These are phyloP conservation scores for Blumeria graminis DNA, from an alignment of 2,329 filamentous ascomycete species.

Conservation along the genomic window DNA sequence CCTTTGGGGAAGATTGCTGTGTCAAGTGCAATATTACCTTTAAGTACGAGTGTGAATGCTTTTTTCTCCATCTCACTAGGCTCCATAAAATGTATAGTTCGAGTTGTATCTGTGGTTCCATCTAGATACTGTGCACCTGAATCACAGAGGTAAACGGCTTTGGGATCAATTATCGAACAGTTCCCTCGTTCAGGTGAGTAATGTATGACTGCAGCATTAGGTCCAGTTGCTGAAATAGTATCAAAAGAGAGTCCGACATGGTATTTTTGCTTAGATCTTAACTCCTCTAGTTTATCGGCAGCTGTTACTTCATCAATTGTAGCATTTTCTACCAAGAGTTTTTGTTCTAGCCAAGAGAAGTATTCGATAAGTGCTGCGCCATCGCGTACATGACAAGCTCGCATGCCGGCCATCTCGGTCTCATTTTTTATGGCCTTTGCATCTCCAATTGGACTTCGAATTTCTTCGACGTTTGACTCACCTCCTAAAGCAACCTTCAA, in stretches of 20 bases:
- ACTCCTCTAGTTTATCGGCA: slow-evolving; percentile 70
- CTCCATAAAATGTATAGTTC: slow-evolving; percentile 75
- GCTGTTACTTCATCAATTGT: slow-evolving; percentile 68
- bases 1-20: slow-evolving; percentile 78
- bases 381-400: slow-evolving; percentile 77
- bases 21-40: slow-evolving; percentile 80
- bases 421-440: slow-evolving; percentile 90
- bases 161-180: slow-evolving; percentile 65
- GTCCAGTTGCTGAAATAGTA: slow-evolving; percentile 83
- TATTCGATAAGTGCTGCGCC: slow-evolving; percentile 77
- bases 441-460: slow-evolving; percentile 68
- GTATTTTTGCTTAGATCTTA: slow-evolving; percentile 41
- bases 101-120: slow-evolving; percentile 86
- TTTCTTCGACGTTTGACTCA: slow-evolving; percentile 62
- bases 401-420: slow-evolving; percentile 75
- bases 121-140: slow-evolving; percentile 92
- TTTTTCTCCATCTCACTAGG: slow-evolving; percentile 67
- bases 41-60: slow-evolving; percentile 81
- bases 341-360: slow-evolving; percentile 90
- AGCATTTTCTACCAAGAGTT: slow-evolving; percentile 49
- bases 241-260: slow-evolving; percentile 85
- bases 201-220: slow-evolving; percentile 72
- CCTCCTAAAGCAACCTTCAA: slow-evolving; percentile 69
- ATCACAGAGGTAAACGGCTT: slow-evolving; percentile 79
- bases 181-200: slow-evolving; percentile 70